A percentile compares a stretch with the other conserved stretches of the same genome.
These are phyloP conservation scores for Sugiyamaella pinicola DNA, from an alignment of 1,139 yeast genomes.

Conservation along the genomic window DNA sequence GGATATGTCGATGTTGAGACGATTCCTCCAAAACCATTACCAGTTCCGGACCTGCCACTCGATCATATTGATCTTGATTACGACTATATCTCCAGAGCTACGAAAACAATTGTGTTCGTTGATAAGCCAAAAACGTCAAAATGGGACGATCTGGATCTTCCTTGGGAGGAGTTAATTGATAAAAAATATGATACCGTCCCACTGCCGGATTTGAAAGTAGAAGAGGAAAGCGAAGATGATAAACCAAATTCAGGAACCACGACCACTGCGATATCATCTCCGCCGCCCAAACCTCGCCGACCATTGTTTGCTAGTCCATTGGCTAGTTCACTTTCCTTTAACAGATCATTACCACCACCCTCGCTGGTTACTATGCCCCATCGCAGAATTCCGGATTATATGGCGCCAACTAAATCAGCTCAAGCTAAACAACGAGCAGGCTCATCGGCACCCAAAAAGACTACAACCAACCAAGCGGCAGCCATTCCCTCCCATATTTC, in stretches of 20 bases:
- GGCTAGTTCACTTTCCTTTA: background rate
- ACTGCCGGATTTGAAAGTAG: slow-evolving; percentile 7
- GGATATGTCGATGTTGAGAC: slow-evolving; percentile 31
- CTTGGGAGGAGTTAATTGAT: slow-evolving; percentile 17
- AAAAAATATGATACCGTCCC: slow-evolving; percentile 11
- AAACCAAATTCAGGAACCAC: background rate
- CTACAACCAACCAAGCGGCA: too few species aligned
- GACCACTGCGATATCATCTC: background rate
- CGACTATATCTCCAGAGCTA: slow-evolving; percentile 23
- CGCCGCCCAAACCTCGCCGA: slow-evolving; percentile 2
- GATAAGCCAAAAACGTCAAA: slow-evolving; percentile 13
- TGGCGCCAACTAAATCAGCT: slow-evolving; percentile 32
- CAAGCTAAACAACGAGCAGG: slow-evolving; percentile 28
- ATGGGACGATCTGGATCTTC: slow-evolving; percentile 10
- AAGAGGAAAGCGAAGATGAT: slow-evolving; percentile 3
- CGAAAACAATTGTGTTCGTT: slow-evolving; percentile 20
- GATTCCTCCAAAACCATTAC: slow-evolving; percentile 28
- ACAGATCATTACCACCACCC: background rate
- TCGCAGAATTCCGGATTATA: slow-evolving; percentile 24
- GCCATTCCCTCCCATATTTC: background rate
- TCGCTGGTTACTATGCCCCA: background rate
- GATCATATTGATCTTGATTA: slow-evolving; percentile 35
- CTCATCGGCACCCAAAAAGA: background rate
- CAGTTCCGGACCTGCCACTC: slow-evolving; percentile 30
- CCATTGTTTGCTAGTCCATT: background rate